Evolutionary conservation across 2,329 filamentous ascomycete species (phyloP), one percentile per base, ranked within the genome.

Genomic region (Emergomyces pasteurianus): DNA sequence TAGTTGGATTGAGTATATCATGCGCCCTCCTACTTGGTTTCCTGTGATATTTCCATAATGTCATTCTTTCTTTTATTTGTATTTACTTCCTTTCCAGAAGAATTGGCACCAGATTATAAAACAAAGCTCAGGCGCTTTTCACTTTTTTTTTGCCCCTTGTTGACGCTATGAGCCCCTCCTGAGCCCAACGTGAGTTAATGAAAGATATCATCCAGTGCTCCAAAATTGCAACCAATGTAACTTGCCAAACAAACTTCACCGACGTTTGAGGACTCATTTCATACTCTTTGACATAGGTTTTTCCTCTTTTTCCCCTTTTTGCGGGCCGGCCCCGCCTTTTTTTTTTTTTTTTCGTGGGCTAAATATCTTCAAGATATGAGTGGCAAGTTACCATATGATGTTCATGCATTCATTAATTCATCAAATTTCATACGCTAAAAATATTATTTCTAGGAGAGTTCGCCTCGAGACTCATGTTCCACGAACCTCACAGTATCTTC

Each of bases 1-100:
- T 83, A 31, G 74, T 88, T 60, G 85, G 79, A 2, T 65, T 84
- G 21, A 47, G 50, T 16, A 43, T 54, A 43, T 55, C 40, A n/a
- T 57, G 59, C 26, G 59, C 59, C 21, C 34, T 57, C 3, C 47
- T 46, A 3, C 40, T 60, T 43, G 55, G 23, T 2, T 58, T 47
- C 21, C 16, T 58, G 16, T 58, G 38, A 46, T 6, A 6, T n/a
- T 21, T 54, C 49, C 4, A 21, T 7, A 21, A 18, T 52, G 31
- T 34, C 49, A 34, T 34, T 3, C 28, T 52, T 52, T n/a, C 7
- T 12, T 31, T 52, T 34, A 34, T 1, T 9, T 28, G 28, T 34
- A n/a, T 52, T 52, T 34, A n/a, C 10, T 49, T 28, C 10, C 23
- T 21, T 49, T 21, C 26, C 4, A 12, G 5, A 21, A 49, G 1